Conservation (phyloP, 2,329 filamentous ascomycete genomes). For the Amauroascus niger region DNA sequence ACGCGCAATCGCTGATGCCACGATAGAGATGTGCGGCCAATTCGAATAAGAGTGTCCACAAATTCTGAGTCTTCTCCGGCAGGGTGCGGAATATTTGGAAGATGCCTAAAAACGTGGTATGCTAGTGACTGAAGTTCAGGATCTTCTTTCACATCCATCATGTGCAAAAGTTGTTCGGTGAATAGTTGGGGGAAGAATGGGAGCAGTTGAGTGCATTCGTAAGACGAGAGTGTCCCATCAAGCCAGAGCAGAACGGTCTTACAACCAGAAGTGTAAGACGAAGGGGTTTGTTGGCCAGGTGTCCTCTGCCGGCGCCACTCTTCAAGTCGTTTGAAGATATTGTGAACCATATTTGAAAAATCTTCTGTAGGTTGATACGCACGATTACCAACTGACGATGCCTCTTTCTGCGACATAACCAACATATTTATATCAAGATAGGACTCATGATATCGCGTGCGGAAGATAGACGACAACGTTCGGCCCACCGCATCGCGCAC, state of each 20-base stretch:
- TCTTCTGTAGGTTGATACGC: conserved; percentile 72
- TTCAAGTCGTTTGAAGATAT: conserved; percentile 71
- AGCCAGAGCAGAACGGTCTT: conserved; percentile 96
- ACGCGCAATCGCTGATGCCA: conserved; percentile 96
- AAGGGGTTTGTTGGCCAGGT: conserved; percentile 84
- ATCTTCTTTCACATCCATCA: conserved; percentile 99
- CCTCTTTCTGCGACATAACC: conserved; percentile 65
- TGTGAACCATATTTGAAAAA: conserved; percentile 60
- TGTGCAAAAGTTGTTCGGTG: conserved; percentile 87
- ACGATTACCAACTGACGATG: conserved; percentile 72
- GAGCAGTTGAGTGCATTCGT: conserved; percentile 84
- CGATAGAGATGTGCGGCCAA: conserved; percentile 70
- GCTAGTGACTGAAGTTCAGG: conserved; percentile 88
- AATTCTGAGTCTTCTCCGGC: conserved; percentile 76
- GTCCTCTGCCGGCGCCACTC: conserved; percentile 75
- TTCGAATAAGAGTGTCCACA: conserved; percentile 74
- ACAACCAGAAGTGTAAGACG: conserved; percentile 86
- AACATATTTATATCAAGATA: conserved; percentile 70
- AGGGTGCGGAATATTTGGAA: conserved; percentile 90
- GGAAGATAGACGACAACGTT: conserved; percentile 77
- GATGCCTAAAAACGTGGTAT: conserved; percentile 91
- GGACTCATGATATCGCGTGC: conserved; percentile 87
- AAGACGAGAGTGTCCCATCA: conserved; percentile 78
- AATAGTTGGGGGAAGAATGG: conserved; percentile 84
- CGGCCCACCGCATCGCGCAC: conserved; percentile 91